Conservation (phyloP, 495 filamentous ascomycete genomes). For the Mycothermus thermophilus region DNA sequence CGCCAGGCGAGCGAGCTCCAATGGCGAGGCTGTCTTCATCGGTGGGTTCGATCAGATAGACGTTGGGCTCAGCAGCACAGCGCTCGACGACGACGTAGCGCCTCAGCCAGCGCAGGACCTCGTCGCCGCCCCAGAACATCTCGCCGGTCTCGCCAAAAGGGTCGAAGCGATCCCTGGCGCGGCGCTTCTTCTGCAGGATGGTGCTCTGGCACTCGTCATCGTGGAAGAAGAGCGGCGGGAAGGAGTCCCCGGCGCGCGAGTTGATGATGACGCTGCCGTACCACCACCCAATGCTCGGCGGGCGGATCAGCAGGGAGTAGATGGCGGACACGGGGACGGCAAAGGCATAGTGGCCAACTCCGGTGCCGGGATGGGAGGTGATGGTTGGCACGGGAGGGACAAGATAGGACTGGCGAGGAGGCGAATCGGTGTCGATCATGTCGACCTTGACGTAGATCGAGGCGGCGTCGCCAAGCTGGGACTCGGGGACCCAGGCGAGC, state of each 20-base stretch:
- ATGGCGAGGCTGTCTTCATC: slow-evolving; percentile 74
- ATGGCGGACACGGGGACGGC: slow-evolving; percentile 81
- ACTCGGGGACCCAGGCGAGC: slow-evolving; percentile 90
- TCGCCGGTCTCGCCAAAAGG: slow-evolving; percentile 73
- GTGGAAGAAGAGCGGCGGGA: slow-evolving; percentile 94
- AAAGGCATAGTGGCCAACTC: slow-evolving; percentile 75
- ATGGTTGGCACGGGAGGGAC: slow-evolving; percentile 80
- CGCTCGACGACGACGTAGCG: slow-evolving; percentile 71
- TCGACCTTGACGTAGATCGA: slow-evolving; percentile 93
- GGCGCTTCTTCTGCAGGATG: slow-evolving; percentile 80
- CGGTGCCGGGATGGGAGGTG: slow-evolving; percentile 50
- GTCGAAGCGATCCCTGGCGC: slow-evolving; percentile 70
- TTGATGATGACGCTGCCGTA: slow-evolving; percentile 92
- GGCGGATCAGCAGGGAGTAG: slow-evolving; percentile 78
- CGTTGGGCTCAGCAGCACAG: slow-evolving; percentile 68
- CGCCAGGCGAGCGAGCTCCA: slow-evolving; percentile 45
- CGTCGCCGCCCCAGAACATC: slow-evolving; percentile 96
- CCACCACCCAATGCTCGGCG: slow-evolving; percentile 95
- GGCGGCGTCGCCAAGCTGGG: slow-evolving; percentile 70
- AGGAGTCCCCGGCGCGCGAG: slow-evolving; percentile 73
- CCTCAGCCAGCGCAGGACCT: slow-evolving; percentile 82
- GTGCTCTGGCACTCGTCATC: slow-evolving; percentile 93
- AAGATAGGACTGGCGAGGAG: slow-evolving; percentile 76
- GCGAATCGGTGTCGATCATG: slow-evolving; percentile 60
- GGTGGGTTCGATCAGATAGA: slow-evolving; percentile 81